Evolutionary conservation across 345 rosid genomes (phyloP).

Genomic region (Murraya paniculata): DNA sequence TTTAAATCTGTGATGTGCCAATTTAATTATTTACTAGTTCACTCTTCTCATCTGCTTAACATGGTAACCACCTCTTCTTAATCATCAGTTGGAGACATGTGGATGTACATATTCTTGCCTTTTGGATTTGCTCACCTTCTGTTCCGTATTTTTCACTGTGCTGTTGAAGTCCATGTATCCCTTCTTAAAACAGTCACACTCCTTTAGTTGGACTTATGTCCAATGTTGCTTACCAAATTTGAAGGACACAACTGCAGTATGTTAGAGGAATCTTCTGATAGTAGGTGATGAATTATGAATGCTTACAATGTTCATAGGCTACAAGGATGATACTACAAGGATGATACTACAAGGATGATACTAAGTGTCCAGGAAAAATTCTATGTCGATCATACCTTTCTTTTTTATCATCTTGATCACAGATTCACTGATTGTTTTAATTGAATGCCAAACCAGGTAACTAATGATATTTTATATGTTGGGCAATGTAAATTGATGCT

Average conservation of each 20-base stretch:
- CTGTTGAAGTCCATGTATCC: neutral
- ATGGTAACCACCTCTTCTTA: neutral
- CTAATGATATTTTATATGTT: neutral
- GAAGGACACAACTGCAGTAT: neutral
- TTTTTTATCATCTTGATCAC: neutral
- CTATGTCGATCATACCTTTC: neutral
- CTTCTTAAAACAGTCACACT: neutral
- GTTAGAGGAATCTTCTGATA: neutral
- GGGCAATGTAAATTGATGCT: neutral
- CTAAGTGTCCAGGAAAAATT: neutral
- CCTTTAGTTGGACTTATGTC: neutral
- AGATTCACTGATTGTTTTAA: neutral
- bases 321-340: neutral
- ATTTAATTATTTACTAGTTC: neutral
- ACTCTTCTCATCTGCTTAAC: neutral
- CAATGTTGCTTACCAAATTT: neutral
- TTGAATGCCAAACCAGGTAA: slow-evolving; percentile 6
- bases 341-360: neutral
- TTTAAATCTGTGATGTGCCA: neutral
- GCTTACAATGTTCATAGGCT: neutral
- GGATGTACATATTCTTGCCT: neutral
- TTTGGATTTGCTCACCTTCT: neutral
- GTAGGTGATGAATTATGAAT: neutral
- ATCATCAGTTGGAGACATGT: neutral
- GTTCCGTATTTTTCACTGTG: neutral